These are phyloP conservation scores for Tetrahymena malaccensis DNA, from an alignment of 73 alveolate genomes.

Conservation along the genomic window DNA sequence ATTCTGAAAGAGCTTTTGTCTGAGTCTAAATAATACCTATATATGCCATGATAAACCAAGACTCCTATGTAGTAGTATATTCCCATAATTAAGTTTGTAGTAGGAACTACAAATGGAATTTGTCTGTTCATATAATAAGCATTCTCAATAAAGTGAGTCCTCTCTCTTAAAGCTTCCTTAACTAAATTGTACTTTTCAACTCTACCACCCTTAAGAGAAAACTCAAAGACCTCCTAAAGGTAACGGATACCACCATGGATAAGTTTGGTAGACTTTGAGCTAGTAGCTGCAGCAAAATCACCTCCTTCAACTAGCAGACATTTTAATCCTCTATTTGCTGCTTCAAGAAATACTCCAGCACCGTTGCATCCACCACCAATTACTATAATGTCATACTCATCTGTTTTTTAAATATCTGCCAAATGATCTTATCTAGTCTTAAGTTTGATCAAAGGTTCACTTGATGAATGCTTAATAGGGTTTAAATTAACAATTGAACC, in stretches of 20 bases:
- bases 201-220: constrained; percentile 50
- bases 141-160: constrained; percentile 58
- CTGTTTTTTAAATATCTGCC: constrained; percentile 1
- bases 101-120: constrained; percentile 56
- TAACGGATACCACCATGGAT: constrained; percentile 92
- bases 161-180: constrained; percentile 69
- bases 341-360: constrained; percentile 89
- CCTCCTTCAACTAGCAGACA: constrained; percentile 59
- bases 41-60: constrained; percentile 55
- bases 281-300: constrained; percentile 83
- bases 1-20: constrained; percentile 11
- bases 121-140: constrained; percentile 65
- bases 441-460: not conserved
- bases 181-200: constrained; percentile 53
- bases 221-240: constrained; percentile 51
- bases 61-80: constrained; percentile 67
- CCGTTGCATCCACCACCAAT: constrained; percentile 70
- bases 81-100: constrained; percentile 46
- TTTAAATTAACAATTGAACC: not conserved
- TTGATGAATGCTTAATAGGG: not conserved
- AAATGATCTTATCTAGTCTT: constrained; percentile 7
- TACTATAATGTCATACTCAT: constrained; percentile 40
- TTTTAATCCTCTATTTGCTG: constrained; percentile 75
- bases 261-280: constrained; percentile 77
- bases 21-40: not conserved